Base-by-base conservation (phyloP, 768 basidiomycete species). In the Rhizopogon sp. region DNA sequence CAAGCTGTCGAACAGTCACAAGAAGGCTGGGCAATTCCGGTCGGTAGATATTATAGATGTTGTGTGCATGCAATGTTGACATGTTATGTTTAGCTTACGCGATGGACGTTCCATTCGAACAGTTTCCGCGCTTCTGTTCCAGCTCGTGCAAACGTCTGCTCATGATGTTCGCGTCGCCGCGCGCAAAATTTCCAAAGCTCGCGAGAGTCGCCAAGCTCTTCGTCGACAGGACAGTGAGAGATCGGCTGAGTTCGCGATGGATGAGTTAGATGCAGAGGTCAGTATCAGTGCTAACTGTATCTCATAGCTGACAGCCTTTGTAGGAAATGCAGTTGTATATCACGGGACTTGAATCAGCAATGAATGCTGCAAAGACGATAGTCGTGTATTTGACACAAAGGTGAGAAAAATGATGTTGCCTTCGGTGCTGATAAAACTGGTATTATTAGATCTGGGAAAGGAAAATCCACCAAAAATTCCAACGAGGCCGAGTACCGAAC, bases 81-180 rank as follows among this genome's bases (percentile, higher is more conserved):
- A 29, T 59, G 28, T 3, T 25, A 7, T 25, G 6, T 47, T n/a
- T 61, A 98, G 96, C 31, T 74, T 98, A 17, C 83, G 93, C 9
- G 91, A 96, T 64, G 95, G 95, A 0, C 83, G 84, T 7, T 87
- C 93, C 0, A 98, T 99, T 52, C 85, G 95, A 49, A 97, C 93
- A 2, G 88, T 95, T 11, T 95, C 93, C 2, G 96, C 96, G 0
- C 76, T 99, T 6, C 77, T 99, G 9, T 76, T 99, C 17, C 95
- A 98, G 61, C 85, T 99, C n/a, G 88, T 98, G 1, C 97, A 99
- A 66, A 96, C 93, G 0, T 95, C 93, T 4, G 87, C 92, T 0
- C 88, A 92, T 59, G 91, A 93, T 59, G 84, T 96, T n/a, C 79
- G 85, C 16, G 66, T 85, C n/a, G 79, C 84, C 50, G 87, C 86